phyloP scores from a whole-genome alignment of 352 stramenopile species.

The Pythium brachiatum region DNA sequence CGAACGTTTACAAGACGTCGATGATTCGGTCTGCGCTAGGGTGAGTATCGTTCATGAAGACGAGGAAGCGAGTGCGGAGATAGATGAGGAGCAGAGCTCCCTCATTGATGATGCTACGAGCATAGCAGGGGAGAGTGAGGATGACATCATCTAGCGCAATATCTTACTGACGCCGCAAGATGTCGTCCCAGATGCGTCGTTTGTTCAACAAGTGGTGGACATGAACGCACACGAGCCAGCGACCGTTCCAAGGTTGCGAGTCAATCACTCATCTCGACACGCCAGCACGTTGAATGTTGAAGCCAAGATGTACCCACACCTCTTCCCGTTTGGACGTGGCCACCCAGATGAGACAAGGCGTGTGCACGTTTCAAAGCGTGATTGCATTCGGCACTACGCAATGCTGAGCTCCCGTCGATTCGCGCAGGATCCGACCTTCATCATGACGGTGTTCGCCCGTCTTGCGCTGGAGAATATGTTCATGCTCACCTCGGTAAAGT shows the following conservation, averaged over 20 bases:
- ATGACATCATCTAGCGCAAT: constrained; percentile 3
- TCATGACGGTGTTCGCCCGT: too few species aligned
- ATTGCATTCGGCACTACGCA: constrained; percentile 1
- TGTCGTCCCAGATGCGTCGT: neutral
- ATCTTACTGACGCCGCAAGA: neutral
- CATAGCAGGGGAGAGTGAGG: neutral
- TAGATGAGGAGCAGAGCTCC: neutral
- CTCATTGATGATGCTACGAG: neutral
- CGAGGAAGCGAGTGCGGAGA: neutral
- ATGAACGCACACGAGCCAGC: too few species aligned
- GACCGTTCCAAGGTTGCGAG: too few species aligned
- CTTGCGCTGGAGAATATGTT: too few species aligned
- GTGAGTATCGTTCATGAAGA: neutral
- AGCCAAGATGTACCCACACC: constrained; percentile 10
- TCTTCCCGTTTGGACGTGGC: constrained; percentile 11
- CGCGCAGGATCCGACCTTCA: too few species aligned
- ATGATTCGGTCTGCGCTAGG: neutral
- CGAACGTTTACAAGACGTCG: neutral
- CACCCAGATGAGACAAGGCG: neutral
- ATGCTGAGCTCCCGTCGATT: too few species aligned
- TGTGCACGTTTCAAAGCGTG: neutral
- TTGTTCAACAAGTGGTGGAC: too few species aligned
- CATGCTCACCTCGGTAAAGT: too few species aligned
- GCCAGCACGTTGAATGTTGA: neutral
- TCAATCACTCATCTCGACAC: too few species aligned